A percentile compares a stretch with the other conserved stretches of the same genome.
Evolutionary conservation across 2,329 filamentous ascomycete species (phyloP).

Genomic region (Hypoxylon rubiginosum): DNA sequence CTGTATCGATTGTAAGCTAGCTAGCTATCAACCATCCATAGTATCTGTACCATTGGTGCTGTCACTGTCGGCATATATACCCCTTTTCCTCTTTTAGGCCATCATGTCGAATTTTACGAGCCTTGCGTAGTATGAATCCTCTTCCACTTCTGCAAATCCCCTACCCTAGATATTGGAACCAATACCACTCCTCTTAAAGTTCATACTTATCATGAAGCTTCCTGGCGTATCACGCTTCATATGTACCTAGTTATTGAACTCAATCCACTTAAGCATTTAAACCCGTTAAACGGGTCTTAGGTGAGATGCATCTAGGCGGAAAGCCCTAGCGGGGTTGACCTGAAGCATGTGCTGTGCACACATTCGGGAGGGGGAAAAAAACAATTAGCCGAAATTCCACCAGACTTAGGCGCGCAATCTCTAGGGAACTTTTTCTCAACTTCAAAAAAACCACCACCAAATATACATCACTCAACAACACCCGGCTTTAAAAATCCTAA

Average conservation of each 20-base stretch:
- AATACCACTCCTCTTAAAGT: neutral
- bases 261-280: neutral
- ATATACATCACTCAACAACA: conserved; percentile 46
- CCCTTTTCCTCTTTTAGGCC: conserved; percentile 14
- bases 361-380: conserved; percentile 38
- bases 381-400: conserved; percentile 45
- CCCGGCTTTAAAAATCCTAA: conserved; percentile 97
- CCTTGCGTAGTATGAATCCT: neutral
- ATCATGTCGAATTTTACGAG: neutral
- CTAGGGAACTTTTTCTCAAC: conserved; percentile 26
- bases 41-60: conserved; percentile 9
- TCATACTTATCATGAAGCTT: neutral
- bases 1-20: neutral
- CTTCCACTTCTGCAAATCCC: neutral
- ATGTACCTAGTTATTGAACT: neutral
- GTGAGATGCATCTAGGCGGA: conserved; percentile 3
- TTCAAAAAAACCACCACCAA: conserved; percentile 34
- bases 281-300: conserved; percentile 9
- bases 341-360: conserved; percentile 22
- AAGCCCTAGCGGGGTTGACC: conserved; percentile 38
- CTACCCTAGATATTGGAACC: neutral
- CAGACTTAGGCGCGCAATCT: conserved; percentile 12
- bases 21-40: neutral
- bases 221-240: neutral
- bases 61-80: conserved; percentile 14